Evolutionary conservation across 371 early-diverging fungal species (phyloP).

Genomic region (Mortierella sp.): DNA sequence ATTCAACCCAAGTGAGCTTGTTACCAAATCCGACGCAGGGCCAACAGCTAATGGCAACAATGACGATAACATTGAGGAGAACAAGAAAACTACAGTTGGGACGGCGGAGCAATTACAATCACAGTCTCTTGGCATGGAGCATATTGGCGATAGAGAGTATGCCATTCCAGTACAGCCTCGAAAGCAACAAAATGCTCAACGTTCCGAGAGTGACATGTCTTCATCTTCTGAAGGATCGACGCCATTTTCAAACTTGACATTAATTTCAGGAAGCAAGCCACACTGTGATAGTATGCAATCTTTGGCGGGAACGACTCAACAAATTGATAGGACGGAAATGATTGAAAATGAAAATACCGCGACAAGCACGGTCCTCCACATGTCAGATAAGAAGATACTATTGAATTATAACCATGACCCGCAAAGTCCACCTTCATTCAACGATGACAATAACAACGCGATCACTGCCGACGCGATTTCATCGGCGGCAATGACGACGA

Average conservation of each 20-base stretch:
- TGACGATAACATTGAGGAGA: background rate
- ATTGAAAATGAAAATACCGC: background rate
- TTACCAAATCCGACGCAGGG: no score
- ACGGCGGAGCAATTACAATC: background rate
- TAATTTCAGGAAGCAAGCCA: background rate
- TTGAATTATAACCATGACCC: background rate
- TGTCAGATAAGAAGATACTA: background rate
- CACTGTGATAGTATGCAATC: no score
- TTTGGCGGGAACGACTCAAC: no score
- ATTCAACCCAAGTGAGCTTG: no score
- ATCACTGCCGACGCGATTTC: background rate
- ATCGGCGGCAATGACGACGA: background rate
- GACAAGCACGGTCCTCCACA: background rate
- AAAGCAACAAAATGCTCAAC: background rate
- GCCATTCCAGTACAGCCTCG: slow-evolving; percentile 37
- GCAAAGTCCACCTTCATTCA: background rate
- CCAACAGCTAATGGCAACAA: background rate
- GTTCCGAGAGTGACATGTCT: background rate
- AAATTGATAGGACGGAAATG: no score
- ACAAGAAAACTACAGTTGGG: background rate
- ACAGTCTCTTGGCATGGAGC: slow-evolving; percentile 11
- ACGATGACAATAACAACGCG: background rate
- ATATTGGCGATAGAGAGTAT: slow-evolving; percentile 25
- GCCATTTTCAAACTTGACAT: background rate
- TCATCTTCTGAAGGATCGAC: background rate